Evolutionary conservation across 768 basidiomycete species (phyloP), one percentile per base, ranked within the genome.

Genomic region (Mycena filopes): DNA sequence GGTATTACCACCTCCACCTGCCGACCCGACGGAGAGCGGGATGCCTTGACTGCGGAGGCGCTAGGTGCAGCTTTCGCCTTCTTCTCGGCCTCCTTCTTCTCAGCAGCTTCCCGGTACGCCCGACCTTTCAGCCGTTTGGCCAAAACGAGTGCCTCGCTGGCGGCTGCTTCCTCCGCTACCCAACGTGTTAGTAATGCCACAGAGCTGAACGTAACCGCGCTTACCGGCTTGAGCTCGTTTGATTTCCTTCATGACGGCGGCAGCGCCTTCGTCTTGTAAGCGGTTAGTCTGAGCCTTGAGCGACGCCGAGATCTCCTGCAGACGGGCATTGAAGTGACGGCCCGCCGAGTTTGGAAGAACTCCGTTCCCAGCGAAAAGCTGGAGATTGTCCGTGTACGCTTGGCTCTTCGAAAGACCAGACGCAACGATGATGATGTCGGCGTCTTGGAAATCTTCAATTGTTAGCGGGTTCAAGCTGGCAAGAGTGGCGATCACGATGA

Each of bases 381-480:
- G 87, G 12, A 95, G 84, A 72, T 92, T 93, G n/a, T 85, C 87
- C 7, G 91, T 80, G 70, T 95, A 98, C 36, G 87, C 88, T 15
- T 77, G 76, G 45, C 93, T 93, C 69, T 89, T 89, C 82, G 95
- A 93, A n/a, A 98, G 78, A 70, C 89, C 94, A 2, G 93, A 92
- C 8, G 95, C 92, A 25, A 94, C 88, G 68, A 98, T 84, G 54
- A 98, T 82, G 53, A 98, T 88, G 73, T 98, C 95, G 0, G 95
- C 95, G 1, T 93, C 83, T 70, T 89, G 82, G 28, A 97, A 81
- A 25, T 89, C 84, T 68, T 92, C 84, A 66, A 98, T 86, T 29
- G 88, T 92, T 29, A 87, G 79, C 4, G 81, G 76, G 73, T 96
- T 95, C 62, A 97, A 78, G 64, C 92, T 88, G 5, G 86, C 73